A percentile compares a stretch with the other conserved stretches of the same genome.
Evolutionary conservation across 75 land plant species (phyloP).

Genomic region (Selaginella tamariscina): DNA sequence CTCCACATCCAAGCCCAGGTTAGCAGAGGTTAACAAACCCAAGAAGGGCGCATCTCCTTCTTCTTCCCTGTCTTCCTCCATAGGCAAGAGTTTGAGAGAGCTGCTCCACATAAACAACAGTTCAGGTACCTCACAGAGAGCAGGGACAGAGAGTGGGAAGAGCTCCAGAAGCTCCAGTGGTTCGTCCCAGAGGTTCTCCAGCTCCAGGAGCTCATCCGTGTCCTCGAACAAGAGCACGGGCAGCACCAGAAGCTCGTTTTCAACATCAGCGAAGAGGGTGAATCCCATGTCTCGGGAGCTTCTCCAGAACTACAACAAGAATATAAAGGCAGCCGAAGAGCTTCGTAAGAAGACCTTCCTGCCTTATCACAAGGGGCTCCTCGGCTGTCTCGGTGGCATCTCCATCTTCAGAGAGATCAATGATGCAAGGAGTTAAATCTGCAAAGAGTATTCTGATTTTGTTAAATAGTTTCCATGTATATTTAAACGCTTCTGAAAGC

Average conservation of each 20-base stretch:
- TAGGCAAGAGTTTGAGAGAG: background rate
- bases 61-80: background rate
- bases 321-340: slow-evolving; percentile 58
- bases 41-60: background rate
- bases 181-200: background rate
- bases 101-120: background rate
- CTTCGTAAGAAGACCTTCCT: slow-evolving; percentile 42
- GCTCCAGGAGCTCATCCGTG: background rate
- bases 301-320: slow-evolving; percentile 36
- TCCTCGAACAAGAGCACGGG: slow-evolving; percentile 11
- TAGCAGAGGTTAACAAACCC: background rate
- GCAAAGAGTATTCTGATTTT: too few species aligned
- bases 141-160: background rate
- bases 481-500: too few species aligned
- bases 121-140: background rate
- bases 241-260: too few species aligned
- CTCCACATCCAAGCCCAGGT: slow-evolving; percentile 16
- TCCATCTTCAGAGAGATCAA: too few species aligned
- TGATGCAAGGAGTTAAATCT: too few species aligned
- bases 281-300: slow-evolving; percentile 41
- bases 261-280: slow-evolving; percentile 18
- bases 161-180: background rate
- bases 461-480: too few species aligned
- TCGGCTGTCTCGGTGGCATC: slow-evolving; percentile 49
- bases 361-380: slow-evolving; percentile 54